These are phyloP conservation scores for Escovopsis sp. DNA, from an alignment of 2,329 filamentous ascomycete genomes.

Conservation along the genomic window DNA sequence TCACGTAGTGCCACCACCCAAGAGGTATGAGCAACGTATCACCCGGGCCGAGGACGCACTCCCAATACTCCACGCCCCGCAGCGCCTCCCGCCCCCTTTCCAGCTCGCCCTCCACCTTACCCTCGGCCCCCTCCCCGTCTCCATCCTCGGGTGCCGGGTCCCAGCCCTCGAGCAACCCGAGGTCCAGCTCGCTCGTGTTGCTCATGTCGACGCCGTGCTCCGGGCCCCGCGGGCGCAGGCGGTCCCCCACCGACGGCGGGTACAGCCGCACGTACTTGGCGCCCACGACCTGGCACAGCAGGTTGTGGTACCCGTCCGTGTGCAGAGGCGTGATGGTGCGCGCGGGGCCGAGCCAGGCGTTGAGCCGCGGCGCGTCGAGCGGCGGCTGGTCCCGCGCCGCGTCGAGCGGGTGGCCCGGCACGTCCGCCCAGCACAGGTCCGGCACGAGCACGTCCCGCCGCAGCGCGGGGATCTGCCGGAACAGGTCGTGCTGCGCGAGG, in stretches of 20 bases:
- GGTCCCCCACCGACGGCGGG: slow-evolving; percentile 44
- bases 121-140: slow-evolving; percentile 7
- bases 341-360: slow-evolving; percentile 85
- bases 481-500: slow-evolving; percentile 81
- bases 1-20: slow-evolving; percentile 97
- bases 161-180: slow-evolving; percentile 54
- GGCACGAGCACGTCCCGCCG: slow-evolving; percentile 64
- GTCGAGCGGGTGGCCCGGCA: slow-evolving; percentile 38
- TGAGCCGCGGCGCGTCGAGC: slow-evolving; percentile 51
- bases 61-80: slow-evolving; percentile 47
- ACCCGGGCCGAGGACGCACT: slow-evolving; percentile 65
- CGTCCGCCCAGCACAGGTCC: slow-evolving; percentile 67
- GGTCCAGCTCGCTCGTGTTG: slow-evolving; percentile 72
- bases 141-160: slow-evolving; percentile 19
- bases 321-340: slow-evolving; percentile 86
- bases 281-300: slow-evolving; percentile 79
- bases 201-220: slow-evolving; percentile 75
- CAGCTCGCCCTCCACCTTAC: slow-evolving; percentile 6
- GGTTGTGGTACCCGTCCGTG: slow-evolving; percentile 87
- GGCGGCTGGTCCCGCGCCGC: slow-evolving; percentile 19
- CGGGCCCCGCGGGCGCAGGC: slow-evolving; percentile 44
- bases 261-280: slow-evolving; percentile 88
- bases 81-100: slow-evolving; percentile 34
- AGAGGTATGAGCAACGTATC: slow-evolving; percentile 81
- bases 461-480: slow-evolving; percentile 66